Percentiles rank a stretch among this genome's conserved stretches.
Conservation (phyloP, 352 stramenopile genomes). For the Globisporangium acanthophoron region DNA sequence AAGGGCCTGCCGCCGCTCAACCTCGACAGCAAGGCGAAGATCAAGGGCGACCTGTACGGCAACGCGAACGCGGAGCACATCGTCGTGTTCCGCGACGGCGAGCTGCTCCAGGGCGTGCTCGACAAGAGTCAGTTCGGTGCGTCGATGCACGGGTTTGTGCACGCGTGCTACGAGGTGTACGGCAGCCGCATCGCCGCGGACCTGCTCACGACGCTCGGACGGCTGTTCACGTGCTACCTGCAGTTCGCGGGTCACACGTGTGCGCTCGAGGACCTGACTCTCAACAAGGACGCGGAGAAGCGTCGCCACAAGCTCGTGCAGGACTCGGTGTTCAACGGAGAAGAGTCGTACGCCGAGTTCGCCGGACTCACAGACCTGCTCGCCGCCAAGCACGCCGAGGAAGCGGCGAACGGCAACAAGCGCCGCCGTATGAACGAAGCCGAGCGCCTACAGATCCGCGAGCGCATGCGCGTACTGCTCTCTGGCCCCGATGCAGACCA, state of each 20-base stretch:
- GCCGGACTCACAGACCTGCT: constrained; percentile 69
- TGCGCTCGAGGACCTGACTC: constrained; percentile 97
- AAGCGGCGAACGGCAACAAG: constrained; percentile 37
- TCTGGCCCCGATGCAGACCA: constrained; percentile 62
- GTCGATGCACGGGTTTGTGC: constrained; percentile 97
- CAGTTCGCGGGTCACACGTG: constrained; percentile 99
- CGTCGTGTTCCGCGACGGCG: constrained; percentile 94
- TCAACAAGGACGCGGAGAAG: constrained; percentile 92
- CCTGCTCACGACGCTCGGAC: constrained; percentile 74
- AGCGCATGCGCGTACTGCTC: constrained; percentile 72
- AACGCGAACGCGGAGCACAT: constrained; percentile 93
- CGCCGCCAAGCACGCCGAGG: constrained; percentile 44
- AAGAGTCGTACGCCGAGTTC: constrained; percentile 85
- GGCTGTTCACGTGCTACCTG: constrained; percentile 97
- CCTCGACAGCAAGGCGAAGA: constrained; percentile 95
- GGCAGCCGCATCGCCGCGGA: constrained; percentile 77
- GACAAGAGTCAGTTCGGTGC: constrained; percentile 99
- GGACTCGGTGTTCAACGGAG: constrained; percentile 70
- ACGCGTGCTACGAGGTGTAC: constrained; percentile 94
- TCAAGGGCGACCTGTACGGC: constrained; percentile 94
- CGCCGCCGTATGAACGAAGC: constrained; percentile 84
- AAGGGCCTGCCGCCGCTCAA: constrained; percentile 88
- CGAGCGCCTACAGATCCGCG: constrained; percentile 63
- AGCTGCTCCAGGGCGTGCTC: constrained; percentile 96
- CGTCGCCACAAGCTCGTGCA: constrained; percentile 87